Evolutionary conservation across 306 rosid genomes (phyloP).

Genomic region (Abrus precatorius): DNA sequence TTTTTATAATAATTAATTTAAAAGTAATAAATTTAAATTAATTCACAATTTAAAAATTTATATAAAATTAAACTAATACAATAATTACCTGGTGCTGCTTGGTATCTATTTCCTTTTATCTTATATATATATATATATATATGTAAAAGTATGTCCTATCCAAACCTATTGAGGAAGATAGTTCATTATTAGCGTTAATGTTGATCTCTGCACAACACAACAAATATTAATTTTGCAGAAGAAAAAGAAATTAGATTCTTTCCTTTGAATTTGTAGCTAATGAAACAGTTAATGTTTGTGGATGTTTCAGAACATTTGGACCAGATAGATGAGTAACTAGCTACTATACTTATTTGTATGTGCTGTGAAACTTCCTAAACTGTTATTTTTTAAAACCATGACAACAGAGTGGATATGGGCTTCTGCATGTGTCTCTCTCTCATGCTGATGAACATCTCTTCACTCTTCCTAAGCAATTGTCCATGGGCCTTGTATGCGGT

Average conservation of each 20-base stretch:
- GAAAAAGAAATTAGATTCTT: slow-evolving; percentile 19
- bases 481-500: slow-evolving; percentile 82
- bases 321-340: slow-evolving; percentile 25
- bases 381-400: background rate
- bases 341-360: slow-evolving; percentile 23
- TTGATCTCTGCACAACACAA: too few relatives aligned
- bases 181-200: too few relatives aligned
- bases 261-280: slow-evolving; percentile 10
- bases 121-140: too few relatives aligned
- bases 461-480: slow-evolving; percentile 78
- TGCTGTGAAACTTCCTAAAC: background rate
- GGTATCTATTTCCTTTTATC: too few relatives aligned
- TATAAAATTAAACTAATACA: too few relatives aligned
- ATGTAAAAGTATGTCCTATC: too few relatives aligned
- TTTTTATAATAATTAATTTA: too few relatives aligned
- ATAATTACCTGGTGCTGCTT: too few relatives aligned
- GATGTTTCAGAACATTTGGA: slow-evolving; percentile 35
- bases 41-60: too few relatives aligned
- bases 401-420: background rate
- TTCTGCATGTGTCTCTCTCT: slow-evolving; percentile 13
- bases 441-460: slow-evolving; percentile 54
- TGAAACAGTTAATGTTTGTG: slow-evolving; percentile 4
- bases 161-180: too few relatives aligned
- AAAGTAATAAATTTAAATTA: too few relatives aligned
- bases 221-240: background rate